Base-by-base conservation (phyloP, 2,329 filamentous ascomycete species). In the Arthrobotrys iridis region DNA sequence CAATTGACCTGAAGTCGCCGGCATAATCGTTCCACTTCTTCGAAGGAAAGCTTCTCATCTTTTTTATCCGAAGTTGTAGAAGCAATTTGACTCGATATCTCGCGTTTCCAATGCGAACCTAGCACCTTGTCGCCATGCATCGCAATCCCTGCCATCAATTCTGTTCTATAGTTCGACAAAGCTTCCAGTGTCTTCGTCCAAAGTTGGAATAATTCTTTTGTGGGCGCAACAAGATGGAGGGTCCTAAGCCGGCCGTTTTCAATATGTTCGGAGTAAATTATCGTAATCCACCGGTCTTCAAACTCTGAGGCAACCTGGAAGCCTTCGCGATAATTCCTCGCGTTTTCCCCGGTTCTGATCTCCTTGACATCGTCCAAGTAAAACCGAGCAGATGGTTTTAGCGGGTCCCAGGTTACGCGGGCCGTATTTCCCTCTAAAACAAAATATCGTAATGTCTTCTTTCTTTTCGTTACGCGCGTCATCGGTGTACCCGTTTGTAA, bases 341-440 rank as follows among this genome's bases (percentile, higher is more conserved):
- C 92, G 81, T 98, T 92, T 10, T 87, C 87, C 15, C 92, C 93
- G 33, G 90, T 88, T 77, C 93, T 89, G 52, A 98, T 93, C 80
- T 97, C 93, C 80, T 92, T 91, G 79, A 99, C 94, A 81, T 98
- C 93, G 80, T 99, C 95, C 77, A 99, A 92, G 82, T 96, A 96
- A 77, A 99, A 91, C 62, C 88, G 89, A 81, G 97, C 98, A 22
- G 89, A 88, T 0, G 91, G 89, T 35, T 92, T 89, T 6, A 87
- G 88, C 50, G 89, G 87, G 82, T 96, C 91, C 94, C 94, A 98
- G 24, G 87, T 91, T 22, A 99, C 91, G 82, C 93, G 95, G 75
- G 91, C 93, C 1, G 91, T 88, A 80, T 94, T 91, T 22, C 91
- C 86, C 79, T 98, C 93, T 22, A 98, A 88, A 60, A 90, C 88